Conservation (phyloP, 768 basidiomycete genomes). For the Lactarius deliciosus region DNA sequence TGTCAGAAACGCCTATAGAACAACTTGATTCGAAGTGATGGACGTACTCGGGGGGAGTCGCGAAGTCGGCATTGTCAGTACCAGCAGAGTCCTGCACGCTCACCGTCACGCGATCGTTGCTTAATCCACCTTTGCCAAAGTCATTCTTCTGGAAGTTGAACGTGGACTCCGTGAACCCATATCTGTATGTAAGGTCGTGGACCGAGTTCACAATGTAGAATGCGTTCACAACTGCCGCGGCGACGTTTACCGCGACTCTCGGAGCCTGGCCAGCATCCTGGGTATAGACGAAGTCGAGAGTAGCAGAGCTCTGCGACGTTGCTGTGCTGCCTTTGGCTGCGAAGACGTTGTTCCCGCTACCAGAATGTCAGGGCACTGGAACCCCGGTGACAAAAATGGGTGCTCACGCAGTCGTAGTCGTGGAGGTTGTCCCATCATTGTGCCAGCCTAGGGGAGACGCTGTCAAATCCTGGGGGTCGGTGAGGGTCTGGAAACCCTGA, state of each 20-base stretch:
- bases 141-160: slow-evolving; percentile 65
- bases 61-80: slow-evolving; percentile 46
- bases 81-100: slow-evolving; percentile 52
- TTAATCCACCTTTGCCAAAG: slow-evolving; percentile 51
- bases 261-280: slow-evolving; percentile 40
- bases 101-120: slow-evolving; percentile 49
- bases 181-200: slow-evolving; percentile 52
- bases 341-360: slow-evolving; percentile 43
- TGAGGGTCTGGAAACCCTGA: slow-evolving; percentile 50
- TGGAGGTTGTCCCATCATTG: slow-evolving; percentile 39
- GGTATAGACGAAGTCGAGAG: slow-evolving; percentile 44
- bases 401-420: slow-evolving; percentile 35
- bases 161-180: slow-evolving; percentile 58
- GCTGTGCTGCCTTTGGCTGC: slow-evolving; percentile 35
- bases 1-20: background rate
- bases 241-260: slow-evolving; percentile 46
- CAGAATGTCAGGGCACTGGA: background rate
- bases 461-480: slow-evolving; percentile 51
- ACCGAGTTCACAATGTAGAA: slow-evolving; percentile 64
- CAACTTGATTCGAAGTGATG: background rate
- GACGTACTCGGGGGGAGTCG: slow-evolving; percentile 45
- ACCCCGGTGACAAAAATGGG: background rate
- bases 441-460: slow-evolving; percentile 63
- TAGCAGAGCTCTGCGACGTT: slow-evolving; percentile 41
- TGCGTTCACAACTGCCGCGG: slow-evolving; percentile 54